Base-by-base conservation (phyloP, 1,139 yeast genomes). In the Martiniozyma asiatica region DNA sequence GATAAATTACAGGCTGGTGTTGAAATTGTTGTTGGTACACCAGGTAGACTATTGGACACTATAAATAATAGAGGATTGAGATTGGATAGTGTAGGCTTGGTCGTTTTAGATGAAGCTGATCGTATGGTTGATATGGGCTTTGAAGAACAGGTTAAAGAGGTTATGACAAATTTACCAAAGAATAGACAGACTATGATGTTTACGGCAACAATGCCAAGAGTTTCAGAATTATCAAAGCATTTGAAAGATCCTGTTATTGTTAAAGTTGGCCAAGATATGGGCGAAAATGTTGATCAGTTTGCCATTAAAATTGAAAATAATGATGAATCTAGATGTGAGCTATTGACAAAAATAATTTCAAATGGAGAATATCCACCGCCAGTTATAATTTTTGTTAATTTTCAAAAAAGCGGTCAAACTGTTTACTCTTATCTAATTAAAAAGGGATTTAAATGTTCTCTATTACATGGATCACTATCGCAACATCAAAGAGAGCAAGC, bases 91-190 rank as follows among this genome's bases (percentile, higher is more conserved):
- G 73, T 81, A 4, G 77, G 95, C 0, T 85, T 77, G 51, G 65
- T 84, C 13, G 94, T 87, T 0, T 59, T 92, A 35, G 99, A 92
- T 51, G 99, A 92, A 51, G 97, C 98, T 1, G 99, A 92, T 54
- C 60, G 99, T 43, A 76, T 89, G 81, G 87, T 87, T 58, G 99
- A 89, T 54, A 64, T 89, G 70, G 99, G 99, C 2, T 92, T 92
- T 56, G 98, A 85, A 47, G 98, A 98, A 0, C 99, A 92, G 50
- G 87, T 92, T 3, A 74, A 71, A 45, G 82, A 84, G 46, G 78
- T 92, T 18, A 63, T 85, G 46, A 26, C 29, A 18, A 80, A 80
- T 26, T 67, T 84, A 2, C 63, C 97, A 31, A 93, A 94, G 0
- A 95, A 87, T 48, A 62, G 79, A 33, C 98, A 89, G 49, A 81